Base-by-base conservation (phyloP, 495 filamentous ascomycete genomes). In the Penicillium ochrochloron region DNA sequence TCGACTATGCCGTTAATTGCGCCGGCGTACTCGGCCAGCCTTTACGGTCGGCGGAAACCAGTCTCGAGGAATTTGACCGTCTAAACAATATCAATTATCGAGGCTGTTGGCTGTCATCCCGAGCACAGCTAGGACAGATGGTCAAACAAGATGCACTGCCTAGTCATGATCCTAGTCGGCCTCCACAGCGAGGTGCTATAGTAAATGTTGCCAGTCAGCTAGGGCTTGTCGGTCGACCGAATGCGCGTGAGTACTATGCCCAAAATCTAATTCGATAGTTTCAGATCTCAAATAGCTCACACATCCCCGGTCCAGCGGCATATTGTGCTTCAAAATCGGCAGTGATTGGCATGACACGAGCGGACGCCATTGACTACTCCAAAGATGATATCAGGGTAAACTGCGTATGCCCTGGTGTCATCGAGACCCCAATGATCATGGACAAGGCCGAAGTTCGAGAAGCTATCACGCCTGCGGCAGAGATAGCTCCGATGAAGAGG, bases 151-250 rank as follows among this genome's bases (percentile, higher is more conserved):
- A 80, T 23, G 75, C 77, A 3, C 61, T 85, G 7, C 72, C 77
- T 2, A 80, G 73, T 31, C 79, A 81, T 66, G 74, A 79, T 64
- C 39, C 69, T 12, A 68, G 64, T 12, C 75, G 73, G 25, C 54
- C 62, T 4, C 61, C 72, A 1, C 72, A 75, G 27, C 73, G 81
- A 27, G 82, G 83, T 0, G 70, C 80, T 6, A 68, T 85, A 10
- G 84, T 86, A 11, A 85, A 85, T 68, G 79, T 86, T 57, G 83
- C 84, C 10, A 83, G 80, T 61, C 82, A 85, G 60, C 64, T 86
- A n/a, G 84, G 83, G 0, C 68, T 85, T 57, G 83, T 86, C 1
- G 76, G 77, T 17, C 70, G 79, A 15, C 76, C 82, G 14, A 73
- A 70, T 62, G 80, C 83, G 29, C 69, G 83, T 84, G 63, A 74